Percentiles rank a stretch among this genome's conserved stretches.
phyloP scores from a whole-genome alignment of 106 monocot species.

The Platanthera guangdongensis region DNA sequence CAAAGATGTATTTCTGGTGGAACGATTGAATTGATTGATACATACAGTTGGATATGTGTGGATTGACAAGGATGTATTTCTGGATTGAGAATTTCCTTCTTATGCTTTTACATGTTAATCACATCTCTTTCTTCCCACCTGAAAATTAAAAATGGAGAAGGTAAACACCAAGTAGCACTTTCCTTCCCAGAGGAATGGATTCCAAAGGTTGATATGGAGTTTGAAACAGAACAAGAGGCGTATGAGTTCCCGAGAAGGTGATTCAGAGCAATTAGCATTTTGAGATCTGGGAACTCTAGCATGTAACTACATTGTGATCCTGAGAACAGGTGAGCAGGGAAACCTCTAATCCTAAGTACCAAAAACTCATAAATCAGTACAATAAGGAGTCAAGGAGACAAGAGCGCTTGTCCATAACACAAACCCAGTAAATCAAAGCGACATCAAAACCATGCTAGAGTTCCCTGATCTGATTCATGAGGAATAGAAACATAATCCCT shows the following conservation, averaged over 20 bases:
- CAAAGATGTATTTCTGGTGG: background rate
- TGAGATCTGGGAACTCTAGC: too few relatives aligned
- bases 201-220: conserved; percentile 13
- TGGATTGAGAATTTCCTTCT: background rate
- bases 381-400: too few relatives aligned
- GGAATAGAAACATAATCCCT: too few relatives aligned
- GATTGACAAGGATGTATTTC: background rate
- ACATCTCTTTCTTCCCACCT: background rate
- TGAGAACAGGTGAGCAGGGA: too few relatives aligned
- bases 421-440: too few relatives aligned
- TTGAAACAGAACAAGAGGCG: conserved; percentile 15
- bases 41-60: background rate
- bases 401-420: background rate
- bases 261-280: too few relatives aligned
- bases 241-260: too few relatives aligned
- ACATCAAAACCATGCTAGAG: too few relatives aligned
- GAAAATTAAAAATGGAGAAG: background rate
- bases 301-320: too few relatives aligned
- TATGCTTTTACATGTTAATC: background rate
- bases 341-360: background rate
- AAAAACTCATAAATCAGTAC: background rate
- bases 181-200: conserved; percentile 6
- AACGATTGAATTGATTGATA: background rate
- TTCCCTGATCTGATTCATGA: too few relatives aligned
- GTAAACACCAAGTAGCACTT: conserved; percentile 9